Evolutionary conservation across 768 basidiomycete genomes (phyloP), one percentile per base, ranked within the genome.

Genomic region (Gyrodon lividus): DNA sequence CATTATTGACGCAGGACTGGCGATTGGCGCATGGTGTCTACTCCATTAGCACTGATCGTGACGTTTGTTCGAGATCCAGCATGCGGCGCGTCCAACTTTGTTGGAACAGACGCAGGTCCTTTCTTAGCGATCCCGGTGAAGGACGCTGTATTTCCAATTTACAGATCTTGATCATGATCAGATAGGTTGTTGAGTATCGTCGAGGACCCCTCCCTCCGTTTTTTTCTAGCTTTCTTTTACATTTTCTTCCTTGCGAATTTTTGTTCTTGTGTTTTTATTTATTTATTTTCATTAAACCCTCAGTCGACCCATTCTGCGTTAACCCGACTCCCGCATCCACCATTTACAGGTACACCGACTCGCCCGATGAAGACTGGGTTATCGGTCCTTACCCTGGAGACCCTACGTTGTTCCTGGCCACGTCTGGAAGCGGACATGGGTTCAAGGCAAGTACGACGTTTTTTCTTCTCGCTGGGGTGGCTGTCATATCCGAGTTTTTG

Each of bases 361-460:
- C 92, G 5, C 78, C 84, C 1, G 88, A 94, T 61, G 86, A 83
- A 3, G 80, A 98, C 67, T 98, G 92, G 91, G 73, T 97, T 38
- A 91, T 98, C 57, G 90, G 93, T 22, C 81, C 87, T 57, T 77
- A 78, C 22, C 82, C 83, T 0, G 66, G 67, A 13, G 77, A 85
- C 57, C 68, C 73, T 22, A 78, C 78, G 6, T 64, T 98, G 10
- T 67, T 94, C 46, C 67, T 98, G 24, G 95, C 93, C 1, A 95
- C 95, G 1, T 90, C 82, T 16, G 96, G 88, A 6, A 91, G 85
- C 57, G 94, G 94, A 0, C 91, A 95, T 68, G 91, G 83, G 0
- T 94, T 82, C 76, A 94, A 95, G 79, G 89, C 84, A 48, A 45
- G 62, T 55, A 9, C 45, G 2, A 41, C 51, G 3, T 24, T 9